Conservation (phyloP, 139 green algal genomes). For the Asterochloris sp. region DNA sequence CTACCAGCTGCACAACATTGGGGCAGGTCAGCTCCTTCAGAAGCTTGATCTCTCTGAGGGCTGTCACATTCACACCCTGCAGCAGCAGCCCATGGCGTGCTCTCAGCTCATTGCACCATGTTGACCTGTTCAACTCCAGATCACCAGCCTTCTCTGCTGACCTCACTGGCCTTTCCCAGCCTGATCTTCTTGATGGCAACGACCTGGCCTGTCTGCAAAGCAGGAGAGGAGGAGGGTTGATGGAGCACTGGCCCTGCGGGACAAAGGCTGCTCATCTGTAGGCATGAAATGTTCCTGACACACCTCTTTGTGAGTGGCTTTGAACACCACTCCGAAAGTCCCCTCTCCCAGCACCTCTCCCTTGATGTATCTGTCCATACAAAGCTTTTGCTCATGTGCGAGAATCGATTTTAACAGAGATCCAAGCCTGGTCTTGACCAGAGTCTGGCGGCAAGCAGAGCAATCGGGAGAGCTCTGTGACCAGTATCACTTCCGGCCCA, state of each 20-base stretch:
- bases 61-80: conserved; percentile 85
- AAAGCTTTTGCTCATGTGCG: too few relatives aligned
- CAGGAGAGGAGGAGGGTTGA: background rate
- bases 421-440: too few relatives aligned
- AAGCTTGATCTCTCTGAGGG: conserved; percentile 89
- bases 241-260: background rate
- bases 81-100: background rate
- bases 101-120: background rate
- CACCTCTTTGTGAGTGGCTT: conserved; percentile 78
- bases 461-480: too few relatives aligned
- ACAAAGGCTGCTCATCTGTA: background rate
- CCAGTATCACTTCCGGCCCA: too few relatives aligned
- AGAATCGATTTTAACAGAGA: too few relatives aligned
- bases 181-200: conserved; percentile 91
- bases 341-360: conserved; percentile 65
- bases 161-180: conserved; percentile 61
- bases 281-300: background rate
- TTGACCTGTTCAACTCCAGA: too few relatives aligned
- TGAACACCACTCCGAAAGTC: conserved; percentile 76
- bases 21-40: conserved; percentile 76
- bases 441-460: too few relatives aligned
- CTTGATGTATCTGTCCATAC: conserved; percentile 77
- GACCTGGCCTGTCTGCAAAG: conserved; percentile 69
- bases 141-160: conserved; percentile 3
- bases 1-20: conserved; percentile 71